Evolutionary conservation across 495 filamentous ascomycete genomes (phyloP).

Genomic region (Parachaetomium inaequale): DNA sequence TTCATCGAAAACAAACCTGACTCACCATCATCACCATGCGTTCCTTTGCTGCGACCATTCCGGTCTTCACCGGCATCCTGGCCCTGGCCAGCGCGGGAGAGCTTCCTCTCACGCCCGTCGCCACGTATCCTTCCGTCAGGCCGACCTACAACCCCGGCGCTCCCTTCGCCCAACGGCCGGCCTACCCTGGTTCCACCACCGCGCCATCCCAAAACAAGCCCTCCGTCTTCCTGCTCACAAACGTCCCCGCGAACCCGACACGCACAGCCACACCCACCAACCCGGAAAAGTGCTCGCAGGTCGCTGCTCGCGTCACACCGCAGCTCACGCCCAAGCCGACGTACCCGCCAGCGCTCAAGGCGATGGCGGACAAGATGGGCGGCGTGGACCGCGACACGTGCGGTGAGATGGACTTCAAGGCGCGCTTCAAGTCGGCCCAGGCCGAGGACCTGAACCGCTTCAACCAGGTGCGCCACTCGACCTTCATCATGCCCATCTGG

Average conservation of each 20-base stretch:
- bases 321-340: constrained; percentile 7
- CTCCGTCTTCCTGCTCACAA: neutral
- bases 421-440: neutral
- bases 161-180: neutral
- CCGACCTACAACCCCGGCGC: neutral
- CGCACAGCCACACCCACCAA: neutral
- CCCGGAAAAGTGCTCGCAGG: constrained; percentile 4
- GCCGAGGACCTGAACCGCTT: neutral
- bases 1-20: neutral
- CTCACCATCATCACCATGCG: constrained; percentile 9
- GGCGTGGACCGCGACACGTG: constrained; percentile 7
- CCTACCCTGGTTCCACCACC: neutral
- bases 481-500: constrained; percentile 7
- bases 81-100: constrained; percentile 1
- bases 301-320: constrained; percentile 5
- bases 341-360: constrained; percentile 5
- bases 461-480: neutral
- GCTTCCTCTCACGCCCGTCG: constrained; percentile 7
- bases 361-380: constrained; percentile 9
- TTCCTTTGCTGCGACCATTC: constrained; percentile 1
- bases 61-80: constrained; percentile 8
- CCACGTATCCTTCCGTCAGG: neutral
- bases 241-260: neutral
- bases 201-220: neutral
- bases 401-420: constrained; percentile 1